phyloP scores from a whole-genome alignment of 176 grass and related monocot species.

The barley (Hordeum vulgare) region MorexV3_pseudomolecules_assembly NC_058521.1:192714860-192715359 shows the following conservation, averaged over 20 bases:
- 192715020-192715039: conserved; percentile 99
- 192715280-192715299: conserved; percentile 84
- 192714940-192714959: neutral
- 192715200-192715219: neutral
- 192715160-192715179: conserved; percentile 34
- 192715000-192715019: conserved; percentile 51
- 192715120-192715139: conserved; percentile 96
- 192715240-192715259: conserved; percentile 40
- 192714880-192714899: neutral
- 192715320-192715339: conserved; percentile 65
- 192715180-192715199: neutral
- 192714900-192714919: neutral
- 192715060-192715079: conserved; percentile 85
- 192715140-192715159: conserved; percentile 99
- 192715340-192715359: conserved; percentile 92
- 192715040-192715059: conserved; percentile 91
- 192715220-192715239: conserved; percentile 19
- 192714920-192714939: neutral
- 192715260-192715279: conserved; percentile 85
- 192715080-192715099: conserved; percentile 89
- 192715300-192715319: conserved; percentile 81
- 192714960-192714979: neutral
- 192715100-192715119: conserved; percentile 96
- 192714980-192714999: neutral
- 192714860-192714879: neutral